These are phyloP conservation scores for carrot (Daucus carota) DNA, from an alignment of 129 eudicot species.

Conservation along the genomic window DNA sequence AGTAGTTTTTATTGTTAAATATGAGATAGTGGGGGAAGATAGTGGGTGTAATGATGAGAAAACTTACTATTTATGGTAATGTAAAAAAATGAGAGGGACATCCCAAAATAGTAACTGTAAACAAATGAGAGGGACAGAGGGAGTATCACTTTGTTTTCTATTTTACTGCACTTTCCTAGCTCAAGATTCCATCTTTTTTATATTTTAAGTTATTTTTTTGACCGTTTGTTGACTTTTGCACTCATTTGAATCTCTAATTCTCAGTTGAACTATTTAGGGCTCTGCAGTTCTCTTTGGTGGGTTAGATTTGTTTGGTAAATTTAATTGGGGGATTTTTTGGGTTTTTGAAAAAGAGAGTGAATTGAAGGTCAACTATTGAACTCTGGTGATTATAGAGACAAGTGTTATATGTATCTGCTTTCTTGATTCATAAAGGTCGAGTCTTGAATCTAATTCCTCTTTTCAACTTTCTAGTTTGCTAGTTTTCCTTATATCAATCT, in stretches of 20 bases:
- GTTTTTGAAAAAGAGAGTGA: constrained; percentile 1
- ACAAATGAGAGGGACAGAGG: too few species aligned
- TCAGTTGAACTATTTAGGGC: not conserved
- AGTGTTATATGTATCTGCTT: constrained; percentile 15
- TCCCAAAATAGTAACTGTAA: too few species aligned
- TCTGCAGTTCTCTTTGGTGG: not conserved
- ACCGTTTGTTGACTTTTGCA: constrained; percentile 21
- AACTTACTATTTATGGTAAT: too few species aligned
- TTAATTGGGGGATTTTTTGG: not conserved
- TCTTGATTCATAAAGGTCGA: constrained; percentile 35
- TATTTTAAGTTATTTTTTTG: not conserved
- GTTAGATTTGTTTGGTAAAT: constrained; percentile 5
- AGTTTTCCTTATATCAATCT: not conserved
- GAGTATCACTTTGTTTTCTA: not conserved
- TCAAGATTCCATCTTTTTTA: constrained; percentile 12
- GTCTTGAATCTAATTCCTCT: constrained; percentile 26
- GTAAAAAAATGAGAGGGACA: too few species aligned
- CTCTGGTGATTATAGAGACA: constrained; percentile 24
- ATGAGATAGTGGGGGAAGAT: too few species aligned
- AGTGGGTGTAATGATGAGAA: too few species aligned
- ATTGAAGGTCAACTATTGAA: constrained; percentile 17
- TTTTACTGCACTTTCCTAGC: not conserved
- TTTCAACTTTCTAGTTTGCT: constrained; percentile 1
- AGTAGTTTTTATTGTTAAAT: too few species aligned
- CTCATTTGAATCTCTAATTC: not conserved